phyloP scores from a whole-genome alignment of 2,329 filamentous ascomycete genomes.

The Acrodontium crateriforme region DNA sequence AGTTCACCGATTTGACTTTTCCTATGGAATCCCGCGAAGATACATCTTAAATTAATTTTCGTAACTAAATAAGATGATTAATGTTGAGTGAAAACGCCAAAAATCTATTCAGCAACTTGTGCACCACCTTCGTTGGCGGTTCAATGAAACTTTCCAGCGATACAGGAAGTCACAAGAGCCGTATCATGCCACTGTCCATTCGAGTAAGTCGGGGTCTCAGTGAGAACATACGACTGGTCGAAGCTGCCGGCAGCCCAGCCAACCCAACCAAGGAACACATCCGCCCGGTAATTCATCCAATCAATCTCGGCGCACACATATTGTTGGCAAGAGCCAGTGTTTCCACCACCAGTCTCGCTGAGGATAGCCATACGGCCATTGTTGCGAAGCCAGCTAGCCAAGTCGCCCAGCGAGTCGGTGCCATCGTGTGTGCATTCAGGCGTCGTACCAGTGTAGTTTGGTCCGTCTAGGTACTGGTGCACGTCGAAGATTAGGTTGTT shows the following conservation, averaged over 20 bases:
- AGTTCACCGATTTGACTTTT: too few species aligned
- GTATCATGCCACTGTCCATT: too few species aligned
- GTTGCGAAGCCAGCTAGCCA: conserved; percentile 21
- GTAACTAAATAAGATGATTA: too few species aligned
- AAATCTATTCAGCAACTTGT: too few species aligned
- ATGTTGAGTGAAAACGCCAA: too few species aligned
- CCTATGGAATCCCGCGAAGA: too few species aligned
- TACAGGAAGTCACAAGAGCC: too few species aligned
- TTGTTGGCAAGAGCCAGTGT: conserved; percentile 20
- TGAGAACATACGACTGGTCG: conserved; percentile 15
- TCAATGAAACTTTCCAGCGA: too few species aligned
- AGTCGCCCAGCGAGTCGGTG: conserved; percentile 16
- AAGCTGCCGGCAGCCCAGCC: conserved; percentile 22
- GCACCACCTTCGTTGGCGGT: too few species aligned
- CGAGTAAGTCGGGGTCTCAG: conserved; percentile 14
- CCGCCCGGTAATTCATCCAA: conserved; percentile 16
- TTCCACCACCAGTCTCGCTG: conserved; percentile 29
- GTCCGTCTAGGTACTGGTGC: conserved; percentile 27
- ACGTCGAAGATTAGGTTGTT: conserved; percentile 27
- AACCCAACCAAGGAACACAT: conserved; percentile 21
- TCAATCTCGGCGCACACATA: conserved; percentile 6
- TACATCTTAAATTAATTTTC: too few species aligned
- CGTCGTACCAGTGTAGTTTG: conserved; percentile 26
- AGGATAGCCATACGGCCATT: conserved; percentile 27
- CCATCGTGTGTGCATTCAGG: conserved; percentile 12